Evolutionary conservation across 768 basidiomycete genomes (phyloP), one percentile per base, ranked within the genome.

Genomic region (Porphyrellus cyaneotinctus): DNA sequence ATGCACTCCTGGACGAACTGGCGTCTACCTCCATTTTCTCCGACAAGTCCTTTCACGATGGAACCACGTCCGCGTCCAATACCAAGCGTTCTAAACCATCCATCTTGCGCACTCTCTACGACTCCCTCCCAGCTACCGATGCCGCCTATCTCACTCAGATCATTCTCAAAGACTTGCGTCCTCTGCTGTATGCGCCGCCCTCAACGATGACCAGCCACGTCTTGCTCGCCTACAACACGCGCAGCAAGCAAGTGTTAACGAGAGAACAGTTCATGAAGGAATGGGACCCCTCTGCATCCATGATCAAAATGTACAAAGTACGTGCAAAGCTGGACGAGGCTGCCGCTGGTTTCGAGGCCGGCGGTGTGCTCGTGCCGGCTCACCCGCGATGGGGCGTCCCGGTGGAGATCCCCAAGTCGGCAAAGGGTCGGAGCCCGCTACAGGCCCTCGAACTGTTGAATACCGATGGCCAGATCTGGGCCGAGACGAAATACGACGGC

Each of bases 401-500:
- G 13, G 75, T 92, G 24, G 80, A 85, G 65, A 85, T 95, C 6
- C 93, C 94, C 0, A 94, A 91, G 70, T 89, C 89, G 22, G 72
- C 76, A 30, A 95, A 94, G 63, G 91, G 86, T 3, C 75, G 78
- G 46, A 75, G 81, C 4, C 80, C 83, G 39, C 58, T 70, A 12
- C 77, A 87, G 45, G 84, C 82, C 17, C 67, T 89, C 42, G 71
- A 75, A 12, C 68, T 65, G 24, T 53, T 71, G 14, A 58, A 65
- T 17, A 56, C 51, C 9, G 52, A 58, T 13, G 52, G 54, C 23
- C 47, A 49, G 39, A 74, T 93, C 10, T 95, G 88, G 82, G 89
- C 87, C 2, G 94, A 97, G 71, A 93, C 85, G 0, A 97, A 97
- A 68, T 95, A 95, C 66, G 94, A 95, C 52, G 94, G 94, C 11